phyloP scores from a whole-genome alignment of 2,329 filamentous ascomycete genomes.

The Fonsecaea multimorphosa region DNA sequence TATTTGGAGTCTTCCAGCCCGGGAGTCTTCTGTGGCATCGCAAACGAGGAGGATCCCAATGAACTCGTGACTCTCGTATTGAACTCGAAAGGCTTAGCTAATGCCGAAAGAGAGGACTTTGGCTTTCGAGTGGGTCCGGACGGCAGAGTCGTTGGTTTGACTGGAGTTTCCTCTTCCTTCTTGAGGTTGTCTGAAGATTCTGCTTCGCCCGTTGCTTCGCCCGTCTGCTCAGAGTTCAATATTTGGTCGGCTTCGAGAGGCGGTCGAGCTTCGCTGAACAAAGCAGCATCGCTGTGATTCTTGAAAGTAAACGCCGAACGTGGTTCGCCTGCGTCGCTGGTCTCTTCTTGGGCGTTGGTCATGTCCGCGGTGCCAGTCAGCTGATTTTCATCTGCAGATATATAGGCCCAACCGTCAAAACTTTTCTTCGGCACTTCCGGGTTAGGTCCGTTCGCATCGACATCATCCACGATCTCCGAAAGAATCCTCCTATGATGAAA shows the following conservation, averaged over 20 bases:
- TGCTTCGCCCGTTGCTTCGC: conserved; percentile 14
- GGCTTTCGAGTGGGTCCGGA: conserved; percentile 46
- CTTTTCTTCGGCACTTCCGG: conserved; percentile 26
- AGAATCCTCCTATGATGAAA: conserved; percentile 38
- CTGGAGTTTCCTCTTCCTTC: conserved; percentile 6
- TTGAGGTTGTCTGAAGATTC: conserved; percentile 10
- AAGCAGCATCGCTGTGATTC: conserved; percentile 49
- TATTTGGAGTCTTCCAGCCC: conserved; percentile 35
- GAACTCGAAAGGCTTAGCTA: conserved; percentile 71
- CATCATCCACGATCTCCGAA: conserved; percentile 30
- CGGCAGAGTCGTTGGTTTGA: not conserved
- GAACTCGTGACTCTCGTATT: conserved; percentile 45
- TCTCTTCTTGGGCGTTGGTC: conserved; percentile 47
- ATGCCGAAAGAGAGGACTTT: conserved; percentile 70
- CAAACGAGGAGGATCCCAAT: conserved; percentile 37
- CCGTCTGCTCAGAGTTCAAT: conserved; percentile 7
- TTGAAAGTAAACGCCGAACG: conserved; percentile 64
- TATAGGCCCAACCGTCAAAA: conserved; percentile 40
- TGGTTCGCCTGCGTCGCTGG: conserved; percentile 51
- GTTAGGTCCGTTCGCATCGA: conserved; percentile 17
- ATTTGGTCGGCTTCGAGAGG: conserved; percentile 42
- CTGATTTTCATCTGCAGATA: conserved; percentile 40
- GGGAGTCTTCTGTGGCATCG: conserved; percentile 17
- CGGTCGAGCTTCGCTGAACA: conserved; percentile 61
- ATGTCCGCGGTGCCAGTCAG: conserved; percentile 47